phyloP scores from a whole-genome alignment of 2,329 filamentous ascomycete species.

The Fusarium sp. region DNA sequence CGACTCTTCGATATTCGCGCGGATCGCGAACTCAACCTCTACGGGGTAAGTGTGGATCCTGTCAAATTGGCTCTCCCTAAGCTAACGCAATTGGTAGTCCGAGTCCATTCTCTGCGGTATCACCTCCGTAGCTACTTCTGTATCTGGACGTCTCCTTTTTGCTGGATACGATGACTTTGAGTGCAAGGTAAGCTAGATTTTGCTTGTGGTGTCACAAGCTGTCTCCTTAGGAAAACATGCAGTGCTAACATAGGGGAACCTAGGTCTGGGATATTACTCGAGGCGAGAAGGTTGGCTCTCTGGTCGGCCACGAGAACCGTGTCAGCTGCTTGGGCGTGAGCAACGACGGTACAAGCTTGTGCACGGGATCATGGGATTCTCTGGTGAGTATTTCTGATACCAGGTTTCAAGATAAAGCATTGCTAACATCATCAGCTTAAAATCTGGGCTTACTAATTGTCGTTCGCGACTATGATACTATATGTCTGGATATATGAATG shows the following conservation, averaged over 20 bases:
- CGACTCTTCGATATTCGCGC: slow-evolving; percentile 97
- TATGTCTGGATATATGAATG: slow-evolving; percentile 47
- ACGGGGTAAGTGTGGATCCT: slow-evolving; percentile 64
- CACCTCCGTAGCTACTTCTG: slow-evolving; percentile 96
- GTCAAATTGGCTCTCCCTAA: slow-evolving; percentile 8
- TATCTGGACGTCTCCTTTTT: slow-evolving; percentile 93
- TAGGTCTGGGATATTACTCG: slow-evolving; percentile 98
- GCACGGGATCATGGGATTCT: slow-evolving; percentile 99
- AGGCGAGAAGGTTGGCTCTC: slow-evolving; percentile 94
- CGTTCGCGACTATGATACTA: slow-evolving; percentile 42
- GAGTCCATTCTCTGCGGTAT: slow-evolving; percentile 98
- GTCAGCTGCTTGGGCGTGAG: slow-evolving; percentile 98
- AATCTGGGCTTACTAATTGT: slow-evolving; percentile 82
- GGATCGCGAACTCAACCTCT: slow-evolving; percentile 80
- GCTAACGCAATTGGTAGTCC: slow-evolving; percentile 68
- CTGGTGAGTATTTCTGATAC: slow-evolving; percentile 72
- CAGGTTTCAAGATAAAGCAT: not conserved
- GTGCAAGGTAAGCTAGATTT: slow-evolving; percentile 82
- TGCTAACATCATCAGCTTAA: slow-evolving; percentile 71
- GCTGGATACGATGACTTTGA: slow-evolving; percentile 99
- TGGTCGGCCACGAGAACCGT: slow-evolving; percentile 97
- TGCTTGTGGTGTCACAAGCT: not conserved
- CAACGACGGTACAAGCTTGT: slow-evolving; percentile 98
- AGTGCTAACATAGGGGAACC: slow-evolving; percentile 22
- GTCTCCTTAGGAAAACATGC: not conserved